phyloP scores from a whole-genome alignment of 2,329 filamentous ascomycete genomes.

The Ramularia endophylla region DNA sequence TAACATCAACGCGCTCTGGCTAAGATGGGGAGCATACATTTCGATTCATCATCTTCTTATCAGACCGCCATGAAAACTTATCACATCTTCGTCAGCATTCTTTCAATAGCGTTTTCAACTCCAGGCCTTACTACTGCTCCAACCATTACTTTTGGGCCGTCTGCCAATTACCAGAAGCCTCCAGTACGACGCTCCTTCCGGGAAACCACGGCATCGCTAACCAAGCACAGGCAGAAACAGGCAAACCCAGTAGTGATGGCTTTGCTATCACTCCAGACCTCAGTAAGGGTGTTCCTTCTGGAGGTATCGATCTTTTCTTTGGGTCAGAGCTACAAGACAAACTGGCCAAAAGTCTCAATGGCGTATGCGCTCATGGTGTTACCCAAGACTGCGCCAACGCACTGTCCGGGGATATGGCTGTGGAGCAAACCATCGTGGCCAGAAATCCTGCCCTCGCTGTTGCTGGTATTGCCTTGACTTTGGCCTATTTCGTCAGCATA shows the following conservation, averaged over 20 bases:
- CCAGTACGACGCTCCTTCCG: not conserved
- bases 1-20: too few relatives aligned
- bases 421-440: not conserved
- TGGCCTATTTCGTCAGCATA: too few relatives aligned
- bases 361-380: not conserved
- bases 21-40: too few relatives aligned
- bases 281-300: not conserved
- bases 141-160: not conserved
- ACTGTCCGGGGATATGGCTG: not conserved
- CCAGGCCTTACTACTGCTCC: too few relatives aligned
- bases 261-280: not conserved
- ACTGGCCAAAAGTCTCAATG: not conserved
- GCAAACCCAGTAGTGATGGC: not conserved
- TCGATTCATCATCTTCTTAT: too few relatives aligned
- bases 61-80: too few relatives aligned
- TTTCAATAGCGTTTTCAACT: too few relatives aligned
- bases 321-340: not conserved
- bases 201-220: not conserved
- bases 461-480: too few relatives aligned
- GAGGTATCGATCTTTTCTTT: not conserved
- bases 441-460: not conserved
- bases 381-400: not conserved
- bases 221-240: not conserved
- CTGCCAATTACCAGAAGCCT: not conserved
- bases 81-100: too few relatives aligned